Evolutionary conservation across 441 rosid genomes (phyloP), one percentile per base, ranked within the genome.

Genomic region (Raphanus hybrid): DNA sequence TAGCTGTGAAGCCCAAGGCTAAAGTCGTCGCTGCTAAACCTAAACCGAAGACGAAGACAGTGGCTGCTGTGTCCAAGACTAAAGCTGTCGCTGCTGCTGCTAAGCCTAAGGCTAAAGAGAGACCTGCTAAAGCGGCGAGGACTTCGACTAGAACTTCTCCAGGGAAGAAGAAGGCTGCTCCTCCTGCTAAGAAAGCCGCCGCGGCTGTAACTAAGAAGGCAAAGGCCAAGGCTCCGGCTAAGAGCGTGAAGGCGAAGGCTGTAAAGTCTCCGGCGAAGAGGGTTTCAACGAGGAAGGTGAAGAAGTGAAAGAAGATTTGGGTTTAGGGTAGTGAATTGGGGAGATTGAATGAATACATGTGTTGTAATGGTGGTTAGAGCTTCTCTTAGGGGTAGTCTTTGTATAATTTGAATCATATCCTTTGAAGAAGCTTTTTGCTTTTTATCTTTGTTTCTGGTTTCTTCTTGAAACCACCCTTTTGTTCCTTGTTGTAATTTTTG

Each of bases 231-330:
- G 67, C 85, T 32, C 81, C 89, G 3, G 82, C 71, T 1, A 75
- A 87, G 16, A 82, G 70, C 34, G 76, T 83, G 3, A 87, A 84
- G 69, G 76, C 86, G 0, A 78, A 78, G 75, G 85, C 83, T 72
- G 88, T 84, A 62, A 87, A 90, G 18, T 89, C 82, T 3, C 92
- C 92, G 78, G 93, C 83, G 6, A 69, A 92, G 0, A 90, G 92
- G 75, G 81, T 93, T 2, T 85, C 92, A 0, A 75, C 94, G 1
- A 85, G 93, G 83, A 87, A 71, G 80, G 61, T 26, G 0, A 80
- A 75, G 74, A 75, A 80, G 82, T 80, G 73, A 41, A 32, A 65
- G 5, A 4, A 45, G 52, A 59, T 20, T 4, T 9, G 73, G 3
- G 39, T 12, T 59, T 75, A 75, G 75, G 26, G 15, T 52, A 52